phyloP scores from a whole-genome alignment of 2,329 filamentous ascomycete species.

The Neurospora sp. region DNA sequence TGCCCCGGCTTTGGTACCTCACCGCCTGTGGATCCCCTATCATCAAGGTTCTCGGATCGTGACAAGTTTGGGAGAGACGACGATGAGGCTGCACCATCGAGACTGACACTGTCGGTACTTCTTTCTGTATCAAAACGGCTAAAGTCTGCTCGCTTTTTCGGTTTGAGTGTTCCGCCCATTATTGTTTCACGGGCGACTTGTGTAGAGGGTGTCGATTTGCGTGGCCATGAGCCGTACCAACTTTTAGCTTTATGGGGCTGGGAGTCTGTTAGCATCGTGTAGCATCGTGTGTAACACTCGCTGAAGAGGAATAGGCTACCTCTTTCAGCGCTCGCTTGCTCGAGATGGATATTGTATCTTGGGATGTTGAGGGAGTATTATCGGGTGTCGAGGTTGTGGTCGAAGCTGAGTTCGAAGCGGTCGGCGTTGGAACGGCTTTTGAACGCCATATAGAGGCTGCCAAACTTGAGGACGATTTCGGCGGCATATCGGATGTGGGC shows the following conservation, averaged over 20 bases:
- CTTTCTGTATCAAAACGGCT: conserved; percentile 40
- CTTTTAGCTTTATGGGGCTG: conserved; percentile 45
- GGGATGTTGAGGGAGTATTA: neutral
- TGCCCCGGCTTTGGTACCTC: conserved; percentile 5
- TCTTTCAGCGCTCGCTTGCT: conserved; percentile 8
- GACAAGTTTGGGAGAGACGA: conserved; percentile 20
- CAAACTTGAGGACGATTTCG: conserved; percentile 13
- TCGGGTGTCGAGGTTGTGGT: conserved; percentile 1
- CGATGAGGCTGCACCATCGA: conserved; percentile 24
- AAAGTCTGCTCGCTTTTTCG: conserved; percentile 37
- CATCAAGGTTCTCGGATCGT: conserved; percentile 14
- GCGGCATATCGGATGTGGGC: conserved; percentile 10
- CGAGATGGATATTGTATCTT: conserved; percentile 2
- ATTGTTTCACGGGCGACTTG: conserved; percentile 53
- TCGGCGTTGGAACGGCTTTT: conserved; percentile 1
- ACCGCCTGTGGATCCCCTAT: conserved; percentile 6
- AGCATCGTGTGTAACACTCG: neutral
- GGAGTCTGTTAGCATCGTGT: conserved; percentile 4
- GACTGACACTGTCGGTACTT: conserved; percentile 20
- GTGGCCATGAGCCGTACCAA: conserved; percentile 56
- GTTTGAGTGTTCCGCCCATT: conserved; percentile 42
- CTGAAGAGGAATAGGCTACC: neutral
- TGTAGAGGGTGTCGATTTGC: conserved; percentile 50
- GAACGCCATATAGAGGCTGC: conserved; percentile 1
- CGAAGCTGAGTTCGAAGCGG: conserved; percentile 6